Evolutionary conservation across 495 filamentous ascomycete genomes (phyloP).

Genomic region (Talaromyces nanjingensis): DNA sequence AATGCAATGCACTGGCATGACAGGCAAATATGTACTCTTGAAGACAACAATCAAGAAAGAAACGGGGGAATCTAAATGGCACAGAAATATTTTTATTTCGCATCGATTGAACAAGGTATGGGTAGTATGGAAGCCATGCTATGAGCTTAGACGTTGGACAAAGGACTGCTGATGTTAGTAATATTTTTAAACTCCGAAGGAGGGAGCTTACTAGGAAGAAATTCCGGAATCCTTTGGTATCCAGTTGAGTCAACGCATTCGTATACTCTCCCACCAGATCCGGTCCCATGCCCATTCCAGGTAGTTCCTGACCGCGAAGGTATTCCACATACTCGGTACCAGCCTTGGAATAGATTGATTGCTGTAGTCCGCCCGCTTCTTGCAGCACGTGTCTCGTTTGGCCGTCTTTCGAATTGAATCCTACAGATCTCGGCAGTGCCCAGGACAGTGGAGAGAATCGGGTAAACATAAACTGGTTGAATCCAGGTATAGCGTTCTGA

Average conservation of each 20-base stretch:
- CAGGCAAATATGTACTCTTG: background rate
- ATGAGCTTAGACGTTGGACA: constrained; percentile 44
- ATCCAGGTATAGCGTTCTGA: constrained; percentile 68
- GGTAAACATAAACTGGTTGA: constrained; percentile 80
- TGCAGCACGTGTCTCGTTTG: constrained; percentile 75
- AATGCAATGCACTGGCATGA: constrained; percentile 1
- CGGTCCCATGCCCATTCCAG: constrained; percentile 45
- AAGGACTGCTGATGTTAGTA: constrained; percentile 27
- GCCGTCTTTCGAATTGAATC: constrained; percentile 77
- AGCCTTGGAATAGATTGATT: constrained; percentile 80
- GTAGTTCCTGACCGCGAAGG: constrained; percentile 45
- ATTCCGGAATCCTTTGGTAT: constrained; percentile 46
- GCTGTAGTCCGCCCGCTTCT: constrained; percentile 79
- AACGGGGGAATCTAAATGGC: constrained; percentile 2
- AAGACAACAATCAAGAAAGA: background rate
- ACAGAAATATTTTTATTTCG: background rate
- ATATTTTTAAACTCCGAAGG: background rate
- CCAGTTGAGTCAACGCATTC: constrained; percentile 40
- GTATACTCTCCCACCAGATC: constrained; percentile 52
- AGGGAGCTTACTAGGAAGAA: constrained; percentile 43
- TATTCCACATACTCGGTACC: constrained; percentile 55
- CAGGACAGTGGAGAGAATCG: constrained; percentile 86
- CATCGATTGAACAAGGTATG: background rate
- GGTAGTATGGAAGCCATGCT: background rate
- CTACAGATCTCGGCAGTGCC: constrained; percentile 66